Evolutionary conservation across 495 filamentous ascomycete genomes (phyloP), one percentile per base, ranked within the genome.

Genomic region (Penicillium antarcticum): DNA sequence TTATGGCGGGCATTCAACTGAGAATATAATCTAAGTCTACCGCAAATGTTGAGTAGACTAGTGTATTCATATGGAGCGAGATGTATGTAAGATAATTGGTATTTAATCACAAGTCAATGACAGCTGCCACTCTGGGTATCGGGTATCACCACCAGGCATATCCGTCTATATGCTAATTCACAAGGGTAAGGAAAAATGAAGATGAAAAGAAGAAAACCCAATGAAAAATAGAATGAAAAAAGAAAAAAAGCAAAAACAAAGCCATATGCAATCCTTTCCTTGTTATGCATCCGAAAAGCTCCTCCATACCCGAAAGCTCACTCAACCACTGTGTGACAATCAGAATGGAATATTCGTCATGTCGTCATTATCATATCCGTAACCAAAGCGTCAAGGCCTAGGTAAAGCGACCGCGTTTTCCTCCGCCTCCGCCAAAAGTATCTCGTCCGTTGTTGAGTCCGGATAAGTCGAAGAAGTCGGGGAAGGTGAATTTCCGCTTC

Each of bases 391-490:
- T 9, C 9, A 2, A 29, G 2, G 11, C 26, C 42, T 66, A 92
- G 52, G 75, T 75, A 62, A 87, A 86, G 55, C 88, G 78, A 42
- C 82, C 83, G 50, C 90, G 75, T 75, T 95, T 95, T 21, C 82
- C 80, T 18, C 83, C 80, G 29, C 83, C 85, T 63, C 79, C 26
- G 6, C 26, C 26, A 29, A 29, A 79, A 47, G 78, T 66, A 57
- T 92, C 89, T 53, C 83, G 82, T 11, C 78, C 77, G 52, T 86
- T 80, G 19, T 80, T 76, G 33, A 88, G 55, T 35, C 78, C 80
- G 5, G 81, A 82, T n/a, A 96, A 66, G 54, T 94, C 89, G 56
- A 95, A 95, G 52, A 91, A 85, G 49, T 96, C 91, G 2, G 80
- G 80, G 33, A 91, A 80, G 36, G 87, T 82, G 51, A 87, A 74